Evolutionary conservation across 768 basidiomycete genomes (phyloP), one percentile per base, ranked within the genome.

Genomic region (Mycena rosella): DNA sequence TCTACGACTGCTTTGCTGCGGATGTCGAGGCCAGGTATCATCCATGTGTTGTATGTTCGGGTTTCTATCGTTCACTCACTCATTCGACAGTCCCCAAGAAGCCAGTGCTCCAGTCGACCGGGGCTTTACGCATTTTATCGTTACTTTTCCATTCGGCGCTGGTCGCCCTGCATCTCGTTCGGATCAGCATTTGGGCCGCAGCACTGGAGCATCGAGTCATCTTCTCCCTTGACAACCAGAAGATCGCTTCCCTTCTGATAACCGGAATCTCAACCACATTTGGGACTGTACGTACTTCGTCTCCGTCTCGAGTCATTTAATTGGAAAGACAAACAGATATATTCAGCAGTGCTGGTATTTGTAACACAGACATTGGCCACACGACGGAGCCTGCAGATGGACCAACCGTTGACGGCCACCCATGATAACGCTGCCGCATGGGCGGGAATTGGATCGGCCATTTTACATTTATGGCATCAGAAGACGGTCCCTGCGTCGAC

Each of bases 391-490:
- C 55, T 56, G 15, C 38, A n/a, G 9, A 27, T 17, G 24, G 55
- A 56, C 17, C 55, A 56, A 29, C 17, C n/a, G 4, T 42, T 56
- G 14, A 56, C 55, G 24, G 40, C 55, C 17, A 56, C 55, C 11
- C 55, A 56, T 24, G 55, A 56, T 24, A 56, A 27, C 30, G 55
- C 55, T 14, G 36, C 55, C 8, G 55, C 55, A 38, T 56, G 55
- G 58, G 47, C 59, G 9, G 60, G 60, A 29, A 36, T 61, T 5
- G 60, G 60, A 3, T 34, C 60, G 0, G 48, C 60, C 5, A 18
- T 61, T 11, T 26, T 17, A 0, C 36, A 52, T 42, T 17, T 61
- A 5, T 61, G 60, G 60, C 1, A 27, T 36, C 60, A 61, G 27
- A 61, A 42, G 60, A 27, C 36, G n/a, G 17, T 51, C 22, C 49